phyloP scores from a whole-genome alignment of 2,329 filamentous ascomycete genomes.

The Colletotrichum trifolii region DNA sequence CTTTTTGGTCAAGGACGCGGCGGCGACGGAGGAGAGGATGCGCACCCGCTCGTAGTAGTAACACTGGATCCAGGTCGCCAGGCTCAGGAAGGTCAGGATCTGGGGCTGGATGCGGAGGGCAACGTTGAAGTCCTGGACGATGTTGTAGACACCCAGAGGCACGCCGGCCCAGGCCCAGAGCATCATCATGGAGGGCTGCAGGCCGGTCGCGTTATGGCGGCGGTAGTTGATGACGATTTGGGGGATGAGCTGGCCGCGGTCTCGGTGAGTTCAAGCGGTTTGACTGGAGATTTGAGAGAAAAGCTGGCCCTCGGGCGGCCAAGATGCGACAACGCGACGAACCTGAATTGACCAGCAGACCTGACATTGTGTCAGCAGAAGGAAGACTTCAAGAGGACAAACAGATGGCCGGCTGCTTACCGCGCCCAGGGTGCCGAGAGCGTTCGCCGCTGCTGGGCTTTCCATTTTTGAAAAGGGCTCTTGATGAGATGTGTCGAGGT shows the following conservation, averaged over 20 bases:
- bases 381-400: neutral
- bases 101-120: constrained; percentile 56
- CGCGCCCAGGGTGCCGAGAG: constrained; percentile 69
- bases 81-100: constrained; percentile 54
- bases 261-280: no score
- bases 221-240: constrained; percentile 77
- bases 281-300: constrained; percentile 1
- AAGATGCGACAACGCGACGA: constrained; percentile 31
- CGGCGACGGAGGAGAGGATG: constrained; percentile 29
- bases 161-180: constrained; percentile 76
- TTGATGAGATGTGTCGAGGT: no score
- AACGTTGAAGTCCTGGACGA: constrained; percentile 54
- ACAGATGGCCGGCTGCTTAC: constrained; percentile 46
- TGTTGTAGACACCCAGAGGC: constrained; percentile 67
- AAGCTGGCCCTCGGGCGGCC: neutral
- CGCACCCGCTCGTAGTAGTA: constrained; percentile 54
- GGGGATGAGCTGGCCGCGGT: constrained; percentile 65
- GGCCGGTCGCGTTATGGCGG: constrained; percentile 71
- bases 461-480: constrained; percentile 54
- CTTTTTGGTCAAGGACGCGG: no score
- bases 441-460: constrained; percentile 64
- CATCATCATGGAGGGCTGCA: constrained; percentile 79
- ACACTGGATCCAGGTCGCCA: constrained; percentile 57
- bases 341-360: constrained; percentile 75
- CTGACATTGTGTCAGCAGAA: constrained; percentile 42